phyloP scores from a whole-genome alignment of 331 rosid genomes.

The Phaseolus coccineus region DNA sequence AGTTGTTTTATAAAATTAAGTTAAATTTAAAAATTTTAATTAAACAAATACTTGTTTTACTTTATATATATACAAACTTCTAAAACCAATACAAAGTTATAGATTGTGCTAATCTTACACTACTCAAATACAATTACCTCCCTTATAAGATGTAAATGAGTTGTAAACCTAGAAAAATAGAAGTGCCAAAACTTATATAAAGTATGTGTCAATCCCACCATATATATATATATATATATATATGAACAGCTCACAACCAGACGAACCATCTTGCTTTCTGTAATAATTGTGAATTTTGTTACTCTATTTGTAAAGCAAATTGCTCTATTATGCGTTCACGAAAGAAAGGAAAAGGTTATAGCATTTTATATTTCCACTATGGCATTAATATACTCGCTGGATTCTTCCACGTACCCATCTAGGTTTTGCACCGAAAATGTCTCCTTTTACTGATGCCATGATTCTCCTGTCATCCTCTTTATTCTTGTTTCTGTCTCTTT shows the following conservation, averaged over 20 bases:
- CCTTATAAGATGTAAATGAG: too few relatives aligned
- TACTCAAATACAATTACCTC: too few relatives aligned
- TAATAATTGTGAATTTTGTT: constrained; percentile 5
- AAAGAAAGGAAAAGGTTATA: neutral
- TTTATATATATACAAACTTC: too few relatives aligned
- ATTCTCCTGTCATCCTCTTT: neutral
- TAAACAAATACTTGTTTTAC: too few relatives aligned
- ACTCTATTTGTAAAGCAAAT: neutral
- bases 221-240: too few relatives aligned
- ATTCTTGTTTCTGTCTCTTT: constrained; percentile 26
- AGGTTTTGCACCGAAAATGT: constrained; percentile 48
- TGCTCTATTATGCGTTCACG: neutral
- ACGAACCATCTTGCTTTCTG: constrained; percentile 11
- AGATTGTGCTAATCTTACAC: too few relatives aligned
- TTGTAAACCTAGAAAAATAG: too few relatives aligned
- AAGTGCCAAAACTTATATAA: neutral
- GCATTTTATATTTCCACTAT: constrained; percentile 8
- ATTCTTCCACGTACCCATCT: constrained; percentile 14
- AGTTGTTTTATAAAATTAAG: too few relatives aligned
- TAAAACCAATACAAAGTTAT: too few relatives aligned
- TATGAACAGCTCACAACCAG: neutral
- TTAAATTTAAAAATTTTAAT: too few relatives aligned
- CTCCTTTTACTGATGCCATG: constrained; percentile 41
- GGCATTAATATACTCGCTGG: constrained; percentile 7
- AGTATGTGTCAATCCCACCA: neutral